A percentile compares a stretch with the other conserved stretches of the same genome.
Conservation (phyloP, 1,139 yeast genomes). For the Hansenula sp. region DNA sequence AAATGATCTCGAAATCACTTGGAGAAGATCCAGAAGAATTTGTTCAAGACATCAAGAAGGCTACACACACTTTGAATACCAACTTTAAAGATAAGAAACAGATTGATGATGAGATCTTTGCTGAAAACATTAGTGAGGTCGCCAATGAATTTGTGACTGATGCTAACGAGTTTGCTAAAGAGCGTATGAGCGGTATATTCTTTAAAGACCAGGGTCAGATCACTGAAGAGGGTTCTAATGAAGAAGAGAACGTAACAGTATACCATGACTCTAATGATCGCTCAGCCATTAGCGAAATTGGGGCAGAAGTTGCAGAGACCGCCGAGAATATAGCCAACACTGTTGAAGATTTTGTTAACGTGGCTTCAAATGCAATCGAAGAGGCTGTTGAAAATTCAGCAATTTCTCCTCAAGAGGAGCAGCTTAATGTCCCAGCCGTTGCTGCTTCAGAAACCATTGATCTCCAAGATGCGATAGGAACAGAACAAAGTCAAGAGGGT, state of each 20-base stretch:
- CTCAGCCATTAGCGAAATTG: no score
- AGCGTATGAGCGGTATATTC: not conserved
- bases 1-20: no score
- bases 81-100: not conserved
- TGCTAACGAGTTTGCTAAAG: not conserved
- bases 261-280: not conserved
- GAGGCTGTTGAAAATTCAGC: constrained; percentile 1
- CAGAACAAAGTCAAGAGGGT: not conserved
- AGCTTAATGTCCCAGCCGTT: no score
- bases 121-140: not conserved
- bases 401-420: not conserved
- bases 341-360: not conserved
- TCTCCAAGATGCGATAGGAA: not conserved
- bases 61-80: not conserved
- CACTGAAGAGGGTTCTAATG: no score
- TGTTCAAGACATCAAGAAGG: not conserved
- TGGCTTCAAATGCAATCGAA: not conserved
- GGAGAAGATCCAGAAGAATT: not conserved
- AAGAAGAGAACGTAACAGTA: not conserved
- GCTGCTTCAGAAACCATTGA: not conserved
- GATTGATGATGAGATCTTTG: not conserved
- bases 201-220: not conserved
- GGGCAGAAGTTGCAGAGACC: not conserved
- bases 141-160: not conserved
- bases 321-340: not conserved